Evolutionary conservation across 192 early-diverging fungal genomes (phyloP), one percentile per base, ranked within the genome.

Genomic region (Anaeromyces robustus): DNA sequence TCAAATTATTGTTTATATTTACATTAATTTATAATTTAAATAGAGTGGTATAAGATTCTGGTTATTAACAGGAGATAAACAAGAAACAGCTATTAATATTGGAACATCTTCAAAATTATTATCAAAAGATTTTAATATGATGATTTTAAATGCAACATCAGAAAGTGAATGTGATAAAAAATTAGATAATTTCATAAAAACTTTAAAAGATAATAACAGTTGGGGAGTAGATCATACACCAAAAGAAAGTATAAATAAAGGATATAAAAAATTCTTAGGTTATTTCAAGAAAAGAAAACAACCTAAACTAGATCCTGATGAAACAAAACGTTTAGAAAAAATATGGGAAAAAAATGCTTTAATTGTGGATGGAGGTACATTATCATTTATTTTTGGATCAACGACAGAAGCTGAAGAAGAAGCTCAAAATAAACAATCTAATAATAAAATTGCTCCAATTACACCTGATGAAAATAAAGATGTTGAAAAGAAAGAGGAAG

Each of bases 81-180:
- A 97, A 87, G 97, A 99, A 86, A 99, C 97, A 0, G 97, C 97
- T n/a, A 98, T 99, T 86, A 98, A 98, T 84, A 98, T 99, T 85
- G 96, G 96, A 4, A 97, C 97, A 87, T 80, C 90, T 14, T 87
- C 85, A 80, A 87, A 89, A 81, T 81, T 92, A 17, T 81, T 92
- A 39, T 83, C 81, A 78, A 41, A 82, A 77, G 81, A 84, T 52
- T 87, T 89, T 87, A 81, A 84, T 31, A 82, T 92, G 26, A 89
- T 92, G 39, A 87, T 91, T 43, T 87, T 92, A 80, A 87, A 89
- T 31, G 91, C 85, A 0, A 79, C 84, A 16, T 80, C 80, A 6
- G 84, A 81, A 39, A 30, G 17, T 29, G 80, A 34, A 41, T 80
- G 79, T n/a, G 84, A 83, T 26, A 52, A 29, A 30, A 68, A 26